These are phyloP conservation scores for Myrmaecium sp. DNA, from an alignment of 2,329 filamentous ascomycete genomes.

Conservation along the genomic window DNA sequence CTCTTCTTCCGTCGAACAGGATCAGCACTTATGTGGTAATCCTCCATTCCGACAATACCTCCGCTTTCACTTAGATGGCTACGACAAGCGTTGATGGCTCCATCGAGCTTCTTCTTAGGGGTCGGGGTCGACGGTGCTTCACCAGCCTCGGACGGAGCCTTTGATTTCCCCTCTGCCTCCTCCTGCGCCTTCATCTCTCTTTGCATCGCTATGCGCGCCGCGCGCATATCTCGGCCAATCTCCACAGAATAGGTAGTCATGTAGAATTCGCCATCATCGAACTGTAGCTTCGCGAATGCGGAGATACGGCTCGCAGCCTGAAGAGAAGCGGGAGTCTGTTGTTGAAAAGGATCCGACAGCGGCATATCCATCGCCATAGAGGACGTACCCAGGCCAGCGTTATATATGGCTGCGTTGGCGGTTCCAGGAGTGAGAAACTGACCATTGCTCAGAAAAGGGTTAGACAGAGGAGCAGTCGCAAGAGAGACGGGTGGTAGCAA, in stretches of 20 bases:
- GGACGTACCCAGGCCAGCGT: too few species aligned
- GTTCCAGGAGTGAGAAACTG: too few species aligned
- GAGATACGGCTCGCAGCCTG: too few species aligned
- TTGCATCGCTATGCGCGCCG: slow-evolving; percentile 32
- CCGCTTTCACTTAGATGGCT: slow-evolving; percentile 12
- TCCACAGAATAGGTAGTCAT: slow-evolving; percentile 61
- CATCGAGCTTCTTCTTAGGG: too few species aligned
- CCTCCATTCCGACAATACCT: slow-evolving; percentile 10
- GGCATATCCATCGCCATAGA: too few species aligned
- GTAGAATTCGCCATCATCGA: slow-evolving; percentile 60
- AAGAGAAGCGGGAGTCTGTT: too few species aligned
- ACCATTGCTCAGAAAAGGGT: too few species aligned
- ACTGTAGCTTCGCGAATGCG: slow-evolving; percentile 52
- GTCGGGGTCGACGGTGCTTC: too few species aligned
- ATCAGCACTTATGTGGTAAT: slow-evolving; percentile 6
- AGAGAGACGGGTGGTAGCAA: too few species aligned
- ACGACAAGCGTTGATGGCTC: slow-evolving; percentile 5
- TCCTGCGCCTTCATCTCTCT: slow-evolving; percentile 28
- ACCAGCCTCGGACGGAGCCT: slow-evolving; percentile 2
- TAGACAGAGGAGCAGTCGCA: too few species aligned
- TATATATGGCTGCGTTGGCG: too few species aligned
- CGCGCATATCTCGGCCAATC: slow-evolving; percentile 52
- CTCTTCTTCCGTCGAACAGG: slow-evolving; percentile 3
- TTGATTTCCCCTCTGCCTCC: slow-evolving; percentile 25
- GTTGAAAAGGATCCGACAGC: too few species aligned